Evolutionary conservation across 345 rosid genomes (phyloP).

Genomic region (thale cress (Arabidopsis thaliana)): DNA sequence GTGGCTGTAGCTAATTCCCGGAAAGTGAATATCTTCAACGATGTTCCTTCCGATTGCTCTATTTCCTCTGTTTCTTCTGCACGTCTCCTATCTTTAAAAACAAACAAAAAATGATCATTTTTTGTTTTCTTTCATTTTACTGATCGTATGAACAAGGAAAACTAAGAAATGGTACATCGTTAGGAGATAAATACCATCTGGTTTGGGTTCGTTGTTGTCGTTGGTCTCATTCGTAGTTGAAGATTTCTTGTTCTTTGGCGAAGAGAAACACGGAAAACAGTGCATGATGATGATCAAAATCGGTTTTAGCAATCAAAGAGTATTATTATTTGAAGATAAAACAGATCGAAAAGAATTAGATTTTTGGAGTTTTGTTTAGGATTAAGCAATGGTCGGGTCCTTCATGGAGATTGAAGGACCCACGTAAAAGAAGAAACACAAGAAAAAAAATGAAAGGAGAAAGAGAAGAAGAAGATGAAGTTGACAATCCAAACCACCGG

Average conservation of each 20-base stretch:
- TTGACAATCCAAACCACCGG: conserved; percentile 29
- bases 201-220: conserved; percentile 8
- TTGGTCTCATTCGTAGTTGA: conserved; percentile 33
- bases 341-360: background rate
- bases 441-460: conserved; percentile 21
- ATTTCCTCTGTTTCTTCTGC: conserved; percentile 19
- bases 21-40: conserved; percentile 49
- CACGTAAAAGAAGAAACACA: conserved; percentile 31
- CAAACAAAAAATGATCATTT: background rate
- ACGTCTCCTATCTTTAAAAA: conserved; percentile 21
- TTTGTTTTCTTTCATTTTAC: background rate
- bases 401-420: conserved; percentile 60
- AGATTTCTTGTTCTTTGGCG: conserved; percentile 47
- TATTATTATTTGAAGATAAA: background rate
- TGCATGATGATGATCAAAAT: conserved; percentile 56
- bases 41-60: conserved; percentile 26
- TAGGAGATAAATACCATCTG: conserved; percentile 32
- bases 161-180: background rate
- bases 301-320: background rate
- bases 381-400: conserved; percentile 49
- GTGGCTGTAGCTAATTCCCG: conserved; percentile 81
- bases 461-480: conserved; percentile 15
- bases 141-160: background rate
- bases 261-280: conserved; percentile 75
- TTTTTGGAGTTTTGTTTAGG: background rate